Evolutionary conservation across 257 asterid species (phyloP).

Genomic region (Nicotiana tomentosiformis): DNA sequence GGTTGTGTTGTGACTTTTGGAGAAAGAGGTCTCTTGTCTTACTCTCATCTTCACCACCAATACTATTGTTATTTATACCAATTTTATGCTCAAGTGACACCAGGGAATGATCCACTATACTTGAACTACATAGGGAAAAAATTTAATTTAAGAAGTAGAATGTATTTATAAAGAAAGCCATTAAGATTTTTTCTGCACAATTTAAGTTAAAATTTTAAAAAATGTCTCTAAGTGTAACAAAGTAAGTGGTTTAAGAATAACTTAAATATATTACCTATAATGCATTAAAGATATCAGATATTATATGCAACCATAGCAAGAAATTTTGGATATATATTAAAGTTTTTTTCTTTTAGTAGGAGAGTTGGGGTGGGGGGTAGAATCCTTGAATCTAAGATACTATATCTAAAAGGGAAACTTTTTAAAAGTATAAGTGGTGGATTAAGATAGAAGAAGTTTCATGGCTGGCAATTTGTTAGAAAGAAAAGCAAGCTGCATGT

Average conservation of each 20-base stretch:
- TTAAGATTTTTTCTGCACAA: too few species aligned
- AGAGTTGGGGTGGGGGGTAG: too few species aligned
- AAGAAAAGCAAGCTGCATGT: constrained; percentile 6
- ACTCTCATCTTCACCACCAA: not conserved
- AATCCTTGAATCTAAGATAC: not conserved
- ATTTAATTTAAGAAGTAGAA: too few species aligned
- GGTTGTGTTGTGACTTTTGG: not conserved
- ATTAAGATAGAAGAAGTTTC: not conserved
- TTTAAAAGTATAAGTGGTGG: not conserved
- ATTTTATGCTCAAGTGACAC: not conserved
- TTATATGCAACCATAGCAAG: too few species aligned
- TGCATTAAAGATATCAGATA: not conserved
- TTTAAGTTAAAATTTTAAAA: not conserved
- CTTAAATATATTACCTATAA: not conserved
- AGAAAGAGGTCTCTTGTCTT: not conserved
- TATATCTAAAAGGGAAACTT: not conserved
- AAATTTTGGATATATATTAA: not conserved
- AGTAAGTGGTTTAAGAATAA: not conserved
- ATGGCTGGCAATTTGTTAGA: not conserved
- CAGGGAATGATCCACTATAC: not conserved
- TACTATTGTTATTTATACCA: not conserved
- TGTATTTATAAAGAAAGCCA: too few species aligned
- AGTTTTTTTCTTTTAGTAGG: too few species aligned
- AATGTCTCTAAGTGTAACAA: not conserved
- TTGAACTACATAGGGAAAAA: not conserved